Conservation (phyloP, 352 stramenopile species). For the Globisporangium cystogenes region DNA sequence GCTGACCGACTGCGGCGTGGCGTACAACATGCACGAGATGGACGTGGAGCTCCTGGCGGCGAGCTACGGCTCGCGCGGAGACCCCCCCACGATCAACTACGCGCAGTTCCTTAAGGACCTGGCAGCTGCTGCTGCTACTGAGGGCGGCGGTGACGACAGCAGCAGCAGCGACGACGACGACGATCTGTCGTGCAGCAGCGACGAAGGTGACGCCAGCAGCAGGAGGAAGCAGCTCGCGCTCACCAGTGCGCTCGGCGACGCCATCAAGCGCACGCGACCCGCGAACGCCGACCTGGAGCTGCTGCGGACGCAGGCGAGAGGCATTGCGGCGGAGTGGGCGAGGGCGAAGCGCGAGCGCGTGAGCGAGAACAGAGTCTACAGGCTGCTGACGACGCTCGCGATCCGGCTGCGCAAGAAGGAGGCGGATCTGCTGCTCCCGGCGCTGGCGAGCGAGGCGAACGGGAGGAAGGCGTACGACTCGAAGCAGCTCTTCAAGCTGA, state of each 20-base stretch:
- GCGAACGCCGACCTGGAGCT: constrained; percentile 29
- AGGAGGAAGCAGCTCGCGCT: constrained; percentile 26
- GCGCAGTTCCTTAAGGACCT: constrained; percentile 49
- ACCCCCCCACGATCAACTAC: constrained; percentile 31
- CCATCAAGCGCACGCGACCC: constrained; percentile 30
- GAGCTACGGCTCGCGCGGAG: constrained; percentile 21
- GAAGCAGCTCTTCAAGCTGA: constrained; percentile 14
- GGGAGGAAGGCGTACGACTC: constrained; percentile 27
- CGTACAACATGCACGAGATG: constrained; percentile 68
- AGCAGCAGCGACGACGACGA: constrained; percentile 23
- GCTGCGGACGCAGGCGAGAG: constrained; percentile 21
- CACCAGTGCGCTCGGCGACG: constrained; percentile 20
- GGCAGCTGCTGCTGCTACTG: constrained; percentile 16
- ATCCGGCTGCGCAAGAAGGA: constrained; percentile 49
- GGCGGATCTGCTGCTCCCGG: constrained; percentile 33
- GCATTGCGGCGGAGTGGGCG: constrained; percentile 11
- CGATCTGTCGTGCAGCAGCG: constrained; percentile 35
- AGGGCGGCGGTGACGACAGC: constrained; percentile 18
- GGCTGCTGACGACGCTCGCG: constrained; percentile 34
- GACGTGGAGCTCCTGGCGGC: constrained; percentile 39
- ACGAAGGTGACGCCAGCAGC: constrained; percentile 31
- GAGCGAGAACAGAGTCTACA: constrained; percentile 62
- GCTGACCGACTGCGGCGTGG: constrained; percentile 39
- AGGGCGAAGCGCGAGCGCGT: constrained; percentile 19
- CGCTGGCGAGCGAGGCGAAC: constrained; percentile 23